A percentile compares a stretch with the other conserved stretches of the same genome.
These are phyloP conservation scores for Meyerozyma athensensis DNA, from an alignment of 1,139 yeast species.

Conservation along the genomic window DNA sequence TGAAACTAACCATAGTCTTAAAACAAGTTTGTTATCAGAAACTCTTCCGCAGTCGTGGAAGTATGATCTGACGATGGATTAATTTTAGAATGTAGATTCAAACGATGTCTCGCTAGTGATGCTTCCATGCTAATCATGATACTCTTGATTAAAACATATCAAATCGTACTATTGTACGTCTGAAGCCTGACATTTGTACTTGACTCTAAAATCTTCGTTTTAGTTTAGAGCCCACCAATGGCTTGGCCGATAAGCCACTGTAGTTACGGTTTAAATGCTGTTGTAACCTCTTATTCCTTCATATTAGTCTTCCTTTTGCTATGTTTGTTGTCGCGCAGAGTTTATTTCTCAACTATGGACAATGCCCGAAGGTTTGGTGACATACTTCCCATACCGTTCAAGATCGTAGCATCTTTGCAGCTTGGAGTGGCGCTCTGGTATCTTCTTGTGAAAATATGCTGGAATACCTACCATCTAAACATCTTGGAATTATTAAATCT, in stretches of 20 bases:
- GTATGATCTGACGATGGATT: neutral
- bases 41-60: neutral
- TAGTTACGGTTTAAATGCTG: neutral
- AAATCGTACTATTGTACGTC: slow-evolving; percentile 30
- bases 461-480: slow-evolving; percentile 24
- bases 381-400: slow-evolving; percentile 37
- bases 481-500: slow-evolving; percentile 33
- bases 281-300: neutral
- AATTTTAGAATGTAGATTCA: neutral
- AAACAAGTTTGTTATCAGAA: neutral
- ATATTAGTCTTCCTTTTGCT: neutral
- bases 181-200: slow-evolving; percentile 20
- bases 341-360: slow-evolving; percentile 3
- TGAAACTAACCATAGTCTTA: slow-evolving; percentile 3
- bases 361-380: slow-evolving; percentile 7
- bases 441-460: slow-evolving; percentile 23
- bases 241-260: too few relatives aligned
- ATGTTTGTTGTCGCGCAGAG: slow-evolving; percentile 2
- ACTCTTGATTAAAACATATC: slow-evolving; percentile 38
- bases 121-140: slow-evolving; percentile 52
- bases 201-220: too few relatives aligned
- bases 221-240: too few relatives aligned
- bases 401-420: slow-evolving; percentile 28
- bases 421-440: slow-evolving; percentile 35
- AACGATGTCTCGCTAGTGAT: slow-evolving; percentile 33